A percentile compares a stretch with the other conserved stretches of the same genome.
Evolutionary conservation across 2,329 filamentous ascomycete species (phyloP).

Genomic region (Mycosphaerella arachidis): DNA sequence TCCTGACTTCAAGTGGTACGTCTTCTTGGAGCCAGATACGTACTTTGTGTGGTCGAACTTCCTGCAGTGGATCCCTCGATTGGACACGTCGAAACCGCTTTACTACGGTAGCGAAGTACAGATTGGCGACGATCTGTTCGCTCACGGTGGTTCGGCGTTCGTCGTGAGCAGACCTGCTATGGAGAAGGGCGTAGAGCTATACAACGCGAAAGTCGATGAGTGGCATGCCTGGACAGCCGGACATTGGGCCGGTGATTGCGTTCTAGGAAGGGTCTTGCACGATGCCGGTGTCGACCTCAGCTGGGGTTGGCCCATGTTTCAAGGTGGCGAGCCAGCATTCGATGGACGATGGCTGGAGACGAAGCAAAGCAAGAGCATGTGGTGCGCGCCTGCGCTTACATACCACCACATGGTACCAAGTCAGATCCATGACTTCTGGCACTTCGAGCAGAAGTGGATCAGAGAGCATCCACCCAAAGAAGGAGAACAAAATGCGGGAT

Average conservation of each 20-base stretch:
- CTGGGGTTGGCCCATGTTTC: conserved; percentile 40
- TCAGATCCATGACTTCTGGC: conserved; percentile 26
- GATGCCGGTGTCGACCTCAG: conserved; percentile 42
- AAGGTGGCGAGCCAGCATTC: conserved; percentile 38
- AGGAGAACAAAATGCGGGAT: neutral
- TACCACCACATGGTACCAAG: conserved; percentile 31
- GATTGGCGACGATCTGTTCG: conserved; percentile 39
- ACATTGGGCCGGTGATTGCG: conserved; percentile 53
- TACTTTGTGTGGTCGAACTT: conserved; percentile 53
- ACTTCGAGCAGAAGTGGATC: conserved; percentile 30
- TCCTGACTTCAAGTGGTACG: conserved; percentile 53
- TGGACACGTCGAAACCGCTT: conserved; percentile 45
- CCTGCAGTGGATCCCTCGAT: conserved; percentile 49
- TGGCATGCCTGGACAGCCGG: conserved; percentile 41
- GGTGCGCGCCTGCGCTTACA: conserved; percentile 41
- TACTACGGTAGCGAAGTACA: conserved; percentile 54
- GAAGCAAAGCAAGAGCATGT: conserved; percentile 30
- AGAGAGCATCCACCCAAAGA: neutral
- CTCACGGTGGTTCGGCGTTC: conserved; percentile 42
- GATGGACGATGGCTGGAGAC: conserved; percentile 36
- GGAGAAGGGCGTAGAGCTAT: conserved; percentile 33
- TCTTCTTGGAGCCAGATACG: conserved; percentile 58
- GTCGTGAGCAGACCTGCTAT: conserved; percentile 41
- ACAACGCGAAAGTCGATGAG: conserved; percentile 36
- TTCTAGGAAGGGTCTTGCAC: conserved; percentile 47